Percentiles rank a stretch among this genome's conserved stretches.
phyloP scores from a whole-genome alignment of 2,329 filamentous ascomycete genomes.

The Fusarium keratoplasticum region DNA sequence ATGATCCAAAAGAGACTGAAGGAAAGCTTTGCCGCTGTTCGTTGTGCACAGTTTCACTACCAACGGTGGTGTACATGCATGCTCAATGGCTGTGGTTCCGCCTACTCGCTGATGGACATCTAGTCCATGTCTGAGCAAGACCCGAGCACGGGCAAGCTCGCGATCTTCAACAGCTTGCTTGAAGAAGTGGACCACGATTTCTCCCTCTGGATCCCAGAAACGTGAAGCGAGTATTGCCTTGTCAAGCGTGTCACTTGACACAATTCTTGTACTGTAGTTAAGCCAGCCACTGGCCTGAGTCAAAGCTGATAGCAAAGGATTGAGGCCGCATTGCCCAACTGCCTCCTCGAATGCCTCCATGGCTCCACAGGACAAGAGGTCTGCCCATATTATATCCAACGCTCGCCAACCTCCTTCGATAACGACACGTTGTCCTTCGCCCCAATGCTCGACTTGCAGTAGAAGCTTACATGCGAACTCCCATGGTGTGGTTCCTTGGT shows the following conservation, averaged over 20 bases:
- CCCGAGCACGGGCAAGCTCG: too few relatives aligned
- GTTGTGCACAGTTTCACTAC: not conserved
- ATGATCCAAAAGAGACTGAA: not conserved
- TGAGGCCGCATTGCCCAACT: not conserved
- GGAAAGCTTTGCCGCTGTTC: not conserved
- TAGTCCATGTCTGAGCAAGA: not conserved
- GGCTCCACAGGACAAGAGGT: not conserved
- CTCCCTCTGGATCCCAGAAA: not conserved
- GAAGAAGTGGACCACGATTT: not conserved
- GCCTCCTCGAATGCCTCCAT: not conserved
- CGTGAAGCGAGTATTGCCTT: not conserved
- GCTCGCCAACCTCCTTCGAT: not conserved
- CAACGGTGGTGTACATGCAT: not conserved
- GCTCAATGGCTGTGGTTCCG: not conserved
- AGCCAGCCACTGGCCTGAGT: not conserved
- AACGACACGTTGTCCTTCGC: not conserved
- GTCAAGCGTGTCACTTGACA: not conserved
- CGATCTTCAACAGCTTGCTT: not conserved
- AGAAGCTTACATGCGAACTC: not conserved
- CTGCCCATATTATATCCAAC: not conserved
- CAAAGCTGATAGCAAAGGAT: not conserved
- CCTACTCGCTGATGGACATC: not conserved
- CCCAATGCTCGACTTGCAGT: not conserved
- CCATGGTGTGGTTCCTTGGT: conserved; percentile 1
- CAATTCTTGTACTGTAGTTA: not conserved